Conservation (phyloP, 2,329 filamentous ascomycete species). For the Periconia sp. region DNA sequence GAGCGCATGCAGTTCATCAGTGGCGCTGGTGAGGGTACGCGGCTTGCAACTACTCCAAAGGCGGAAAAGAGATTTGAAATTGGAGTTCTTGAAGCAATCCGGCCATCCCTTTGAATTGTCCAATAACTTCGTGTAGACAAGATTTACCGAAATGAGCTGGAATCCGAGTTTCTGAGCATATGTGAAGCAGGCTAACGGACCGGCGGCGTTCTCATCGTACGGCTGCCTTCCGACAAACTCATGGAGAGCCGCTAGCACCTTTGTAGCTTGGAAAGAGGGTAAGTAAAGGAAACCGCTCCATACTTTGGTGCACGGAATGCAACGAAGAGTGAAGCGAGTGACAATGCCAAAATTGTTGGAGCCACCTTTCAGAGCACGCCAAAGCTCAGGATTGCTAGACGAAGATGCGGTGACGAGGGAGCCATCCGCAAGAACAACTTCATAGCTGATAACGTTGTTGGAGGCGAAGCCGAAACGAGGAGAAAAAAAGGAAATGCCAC, state of each 20-base stretch:
- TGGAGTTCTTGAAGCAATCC: neutral
- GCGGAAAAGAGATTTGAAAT: neutral
- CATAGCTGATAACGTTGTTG: constrained; percentile 51
- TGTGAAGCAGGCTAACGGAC: neutral
- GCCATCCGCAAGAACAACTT: constrained; percentile 52
- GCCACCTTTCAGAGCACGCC: constrained; percentile 46
- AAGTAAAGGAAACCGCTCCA: constrained; percentile 1
- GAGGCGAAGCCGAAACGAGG: constrained; percentile 45
- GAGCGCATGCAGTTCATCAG: neutral
- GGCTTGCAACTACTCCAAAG: constrained; percentile 1
- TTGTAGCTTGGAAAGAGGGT: neutral
- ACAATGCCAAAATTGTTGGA: constrained; percentile 47
- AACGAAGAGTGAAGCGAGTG: constrained; percentile 5
- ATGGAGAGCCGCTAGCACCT: neutral
- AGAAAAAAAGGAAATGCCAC: constrained; percentile 24
- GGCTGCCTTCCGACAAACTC: neutral
- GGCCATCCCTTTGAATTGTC: neutral
- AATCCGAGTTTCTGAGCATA: neutral
- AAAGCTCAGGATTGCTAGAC: constrained; percentile 45
- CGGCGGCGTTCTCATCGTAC: neutral
- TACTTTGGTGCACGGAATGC: too few relatives aligned
- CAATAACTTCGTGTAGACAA: neutral
- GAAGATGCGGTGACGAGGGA: constrained; percentile 46
- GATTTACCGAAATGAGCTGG: neutral
- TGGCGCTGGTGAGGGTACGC: neutral